Percentiles rank a stretch among this genome's conserved stretches.
Evolutionary conservation across 169 alveolate genomes (phyloP).

Genomic region (Theileria parva): DNA sequence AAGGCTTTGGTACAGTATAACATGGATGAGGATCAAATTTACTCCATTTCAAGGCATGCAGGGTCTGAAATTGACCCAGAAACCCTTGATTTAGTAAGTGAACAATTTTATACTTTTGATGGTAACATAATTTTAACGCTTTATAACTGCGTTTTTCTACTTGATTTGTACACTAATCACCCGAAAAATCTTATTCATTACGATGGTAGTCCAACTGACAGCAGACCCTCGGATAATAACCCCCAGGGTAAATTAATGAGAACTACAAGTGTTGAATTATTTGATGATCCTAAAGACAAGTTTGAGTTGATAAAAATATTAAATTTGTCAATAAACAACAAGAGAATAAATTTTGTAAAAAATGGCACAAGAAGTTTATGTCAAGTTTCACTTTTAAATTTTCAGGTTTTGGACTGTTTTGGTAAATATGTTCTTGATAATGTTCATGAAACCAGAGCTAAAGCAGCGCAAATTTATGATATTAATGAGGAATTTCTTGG

Average conservation of each 20-base stretch:
- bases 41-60: background rate
- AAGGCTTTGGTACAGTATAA: conserved; percentile 3
- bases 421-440: background rate
- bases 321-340: background rate
- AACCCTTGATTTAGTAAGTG: background rate
- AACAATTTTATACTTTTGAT: background rate
- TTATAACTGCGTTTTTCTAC: background rate
- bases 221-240: background rate
- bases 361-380: background rate
- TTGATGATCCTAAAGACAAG: conserved; percentile 1
- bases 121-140: background rate
- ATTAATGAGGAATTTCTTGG: background rate
- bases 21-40: conserved; percentile 1
- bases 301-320: conserved; percentile 9
- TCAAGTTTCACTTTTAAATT: background rate
- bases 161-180: conserved; percentile 10
- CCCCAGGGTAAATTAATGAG: background rate
- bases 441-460: conserved; percentile 4
- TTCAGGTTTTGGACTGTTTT: conserved; percentile 7
- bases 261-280: background rate
- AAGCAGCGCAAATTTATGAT: background rate
- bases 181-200: background rate
- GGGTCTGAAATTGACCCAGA: conserved; percentile 1
- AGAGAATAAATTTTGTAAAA: conserved; percentile 1
- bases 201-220: background rate